Conservation (phyloP, 1,139 yeast genomes). For the Candida sanyaensis region DNA sequence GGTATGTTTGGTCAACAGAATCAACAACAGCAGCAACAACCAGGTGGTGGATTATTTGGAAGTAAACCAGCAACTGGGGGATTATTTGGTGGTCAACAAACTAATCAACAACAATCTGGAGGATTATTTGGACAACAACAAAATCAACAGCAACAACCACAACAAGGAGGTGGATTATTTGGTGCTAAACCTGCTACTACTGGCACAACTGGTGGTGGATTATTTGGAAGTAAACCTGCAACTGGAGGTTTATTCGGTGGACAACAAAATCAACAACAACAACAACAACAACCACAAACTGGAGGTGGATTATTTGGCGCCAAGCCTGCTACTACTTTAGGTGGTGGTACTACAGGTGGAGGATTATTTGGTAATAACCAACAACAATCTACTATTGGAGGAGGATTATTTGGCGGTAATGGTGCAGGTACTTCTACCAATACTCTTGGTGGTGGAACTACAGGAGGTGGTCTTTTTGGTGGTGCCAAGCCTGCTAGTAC, state of each 20-base stretch:
- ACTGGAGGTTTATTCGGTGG: slow-evolving; percentile 34
- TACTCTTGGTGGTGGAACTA: slow-evolving; percentile 1
- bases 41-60: slow-evolving; percentile 38
- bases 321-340: slow-evolving; percentile 11
- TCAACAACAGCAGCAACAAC: slow-evolving; percentile 10
- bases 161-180: slow-evolving; percentile 20
- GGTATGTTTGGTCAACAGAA: slow-evolving; percentile 12
- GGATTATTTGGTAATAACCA: slow-evolving; percentile 26
- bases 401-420: slow-evolving; percentile 24
- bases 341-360: slow-evolving; percentile 12
- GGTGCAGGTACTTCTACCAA: slow-evolving; percentile 9
- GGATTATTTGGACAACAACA: slow-evolving; percentile 33
- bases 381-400: slow-evolving; percentile 17
- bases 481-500: slow-evolving; percentile 16
- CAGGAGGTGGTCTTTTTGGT: slow-evolving; percentile 41
- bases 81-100: slow-evolving; percentile 20
- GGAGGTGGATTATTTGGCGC: slow-evolving; percentile 21
- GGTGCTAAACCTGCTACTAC: slow-evolving; percentile 17
- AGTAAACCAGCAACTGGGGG: slow-evolving; percentile 13
- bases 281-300: slow-evolving; percentile 13
- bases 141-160: slow-evolving; percentile 9
- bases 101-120: slow-evolving; percentile 16
- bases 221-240: slow-evolving; percentile 29
- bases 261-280: slow-evolving; percentile 22
- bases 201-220: slow-evolving; percentile 24